Conservation (phyloP, 75 land plant genomes). For the Cryptomeria japonica region DNA sequence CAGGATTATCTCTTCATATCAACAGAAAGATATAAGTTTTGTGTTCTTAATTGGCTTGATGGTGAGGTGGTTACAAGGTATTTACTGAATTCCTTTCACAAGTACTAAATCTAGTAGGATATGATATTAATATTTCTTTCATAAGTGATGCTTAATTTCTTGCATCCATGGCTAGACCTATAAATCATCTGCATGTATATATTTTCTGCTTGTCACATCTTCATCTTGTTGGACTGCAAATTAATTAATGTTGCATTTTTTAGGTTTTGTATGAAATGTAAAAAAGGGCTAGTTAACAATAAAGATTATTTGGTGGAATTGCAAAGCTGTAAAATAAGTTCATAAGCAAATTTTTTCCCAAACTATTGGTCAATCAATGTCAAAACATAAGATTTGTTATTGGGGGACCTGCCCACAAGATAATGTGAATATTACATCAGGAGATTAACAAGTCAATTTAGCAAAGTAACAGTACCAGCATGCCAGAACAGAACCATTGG, state of each 20-base stretch:
- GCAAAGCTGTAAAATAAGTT: background rate
- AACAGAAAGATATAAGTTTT: slow-evolving; percentile 97
- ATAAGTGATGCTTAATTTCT: background rate
- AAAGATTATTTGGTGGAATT: background rate
- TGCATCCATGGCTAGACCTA: background rate
- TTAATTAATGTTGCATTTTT: background rate
- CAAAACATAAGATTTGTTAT: background rate
- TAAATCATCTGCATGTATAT: background rate
- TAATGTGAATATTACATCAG: too few relatives aligned
- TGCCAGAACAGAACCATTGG: too few relatives aligned
- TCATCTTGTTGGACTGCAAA: background rate
- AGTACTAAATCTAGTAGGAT: background rate
- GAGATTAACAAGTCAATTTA: too few relatives aligned
- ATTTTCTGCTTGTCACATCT: background rate
- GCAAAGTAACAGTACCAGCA: too few relatives aligned
- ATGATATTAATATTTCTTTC: background rate
- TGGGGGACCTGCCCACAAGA: too few relatives aligned
- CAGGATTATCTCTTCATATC: slow-evolving; percentile 97
- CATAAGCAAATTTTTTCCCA: background rate
- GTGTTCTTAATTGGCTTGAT: slow-evolving; percentile 96
- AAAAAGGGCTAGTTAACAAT: background rate
- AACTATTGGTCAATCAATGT: background rate
- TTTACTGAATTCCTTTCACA: background rate
- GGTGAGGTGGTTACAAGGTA: slow-evolving; percentile 92
- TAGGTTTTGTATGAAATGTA: background rate